phyloP scores from a whole-genome alignment of 768 basidiomycete species.

The Rubroboletus satanas region DNA sequence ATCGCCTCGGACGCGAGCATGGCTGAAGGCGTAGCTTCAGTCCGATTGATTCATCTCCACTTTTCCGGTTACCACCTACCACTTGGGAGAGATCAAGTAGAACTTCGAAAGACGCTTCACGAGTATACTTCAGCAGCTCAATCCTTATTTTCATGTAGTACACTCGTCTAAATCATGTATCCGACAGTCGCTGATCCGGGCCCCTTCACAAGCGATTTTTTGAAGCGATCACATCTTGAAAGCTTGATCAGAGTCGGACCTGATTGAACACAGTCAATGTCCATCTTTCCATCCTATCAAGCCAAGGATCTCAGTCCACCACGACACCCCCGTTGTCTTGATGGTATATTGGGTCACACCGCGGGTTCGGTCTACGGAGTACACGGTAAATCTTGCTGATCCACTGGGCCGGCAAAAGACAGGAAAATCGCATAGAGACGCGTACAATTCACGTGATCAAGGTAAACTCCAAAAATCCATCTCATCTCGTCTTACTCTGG shows the following conservation, averaged over 20 bases:
- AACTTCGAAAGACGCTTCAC: neutral
- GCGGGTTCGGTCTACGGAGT: neutral
- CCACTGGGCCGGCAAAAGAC: too few species aligned
- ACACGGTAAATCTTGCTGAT: neutral
- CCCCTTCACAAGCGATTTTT: neutral
- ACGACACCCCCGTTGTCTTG: neutral
- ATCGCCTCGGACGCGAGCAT: too few species aligned
- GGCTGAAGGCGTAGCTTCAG: too few species aligned
- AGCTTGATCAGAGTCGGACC: neutral
- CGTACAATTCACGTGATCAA: conserved; percentile 18
- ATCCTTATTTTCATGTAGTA: neutral
- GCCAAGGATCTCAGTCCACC: neutral
- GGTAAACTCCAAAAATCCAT: neutral
- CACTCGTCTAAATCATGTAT: neutral
- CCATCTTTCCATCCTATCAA: neutral
- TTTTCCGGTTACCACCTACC: too few species aligned
- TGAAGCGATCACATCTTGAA: neutral
- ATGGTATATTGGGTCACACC: neutral
- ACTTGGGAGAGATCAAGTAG: neutral
- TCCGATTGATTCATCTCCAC: too few species aligned
- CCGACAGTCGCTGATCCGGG: neutral
- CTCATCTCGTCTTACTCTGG: too few species aligned
- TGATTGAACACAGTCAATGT: neutral
- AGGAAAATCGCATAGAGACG: neutral
- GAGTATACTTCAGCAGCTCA: neutral